Base-by-base conservation (phyloP, 257 asterid species). In the Plectranthus barbatus region DNA sequence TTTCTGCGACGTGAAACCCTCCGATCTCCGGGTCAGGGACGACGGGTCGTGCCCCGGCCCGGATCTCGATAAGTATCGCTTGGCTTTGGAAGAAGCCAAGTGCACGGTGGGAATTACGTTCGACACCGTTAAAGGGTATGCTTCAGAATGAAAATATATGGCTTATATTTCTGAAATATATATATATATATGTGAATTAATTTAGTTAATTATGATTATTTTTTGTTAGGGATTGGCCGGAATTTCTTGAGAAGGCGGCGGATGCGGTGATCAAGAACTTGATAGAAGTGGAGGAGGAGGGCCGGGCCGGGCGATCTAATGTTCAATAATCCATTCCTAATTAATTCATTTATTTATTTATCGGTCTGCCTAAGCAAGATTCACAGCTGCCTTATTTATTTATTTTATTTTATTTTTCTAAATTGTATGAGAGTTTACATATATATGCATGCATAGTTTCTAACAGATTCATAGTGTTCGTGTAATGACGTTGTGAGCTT, bases 1-100 rank as follows among this genome's bases (percentile, higher is more conserved):
- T 0, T 66, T 66, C 9, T 66, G 71, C 23, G 55, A 66, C 7
- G 63, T 66, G 0, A 66, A 66, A 5, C 71, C 71, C 6, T 66
- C 63, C 1, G 37, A 66, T 36, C 71, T 66, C 14, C 13, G 46
- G 9, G 44, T 66, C 12, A 17, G 3, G 11, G 21, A 26, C 37
- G 34, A 26, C 14, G 55, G 23, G 15, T 41, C 31, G 9, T 9
- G 49, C 14, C n/a, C 12, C 4, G 21, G 15, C 31, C 18, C 14
- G 45, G 56, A 26, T 5, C 24, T 41, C 24, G 33, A 15, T n/a
- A 55, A 15, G 42, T 64, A 39, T 17, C 31, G 29, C 4, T 4
- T 11, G 33, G 70, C 62, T 1, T 5, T 64, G 11, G 34, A 64
- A 15, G 63, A 66, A 12, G 71, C 71, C 2, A 66, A 66, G 63